Evolutionary conservation across 2,329 filamentous ascomycete species (phyloP).

Genomic region (Fusarium sarcochroum): DNA sequence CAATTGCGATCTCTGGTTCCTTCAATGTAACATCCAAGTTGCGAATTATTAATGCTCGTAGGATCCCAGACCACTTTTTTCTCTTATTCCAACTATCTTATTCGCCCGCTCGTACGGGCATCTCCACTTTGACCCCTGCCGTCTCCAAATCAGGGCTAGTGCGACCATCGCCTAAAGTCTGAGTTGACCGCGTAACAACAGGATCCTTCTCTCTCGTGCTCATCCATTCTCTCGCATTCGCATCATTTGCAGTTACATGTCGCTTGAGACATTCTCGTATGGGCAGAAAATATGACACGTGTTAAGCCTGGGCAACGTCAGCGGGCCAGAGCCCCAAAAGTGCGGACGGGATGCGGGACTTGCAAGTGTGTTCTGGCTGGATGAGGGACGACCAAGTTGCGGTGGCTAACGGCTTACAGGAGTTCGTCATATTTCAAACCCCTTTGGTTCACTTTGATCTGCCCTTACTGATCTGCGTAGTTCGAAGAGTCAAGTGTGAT

Average conservation of each 20-base stretch:
- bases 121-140: not conserved
- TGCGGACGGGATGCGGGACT: slow-evolving; percentile 25
- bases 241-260: not conserved
- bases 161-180: not conserved
- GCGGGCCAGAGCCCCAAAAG: slow-evolving; percentile 13
- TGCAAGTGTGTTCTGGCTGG: slow-evolving; percentile 20
- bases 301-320: slow-evolving; percentile 28
- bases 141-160: not conserved
- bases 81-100: not conserved
- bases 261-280: not conserved
- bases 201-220: not conserved
- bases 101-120: slow-evolving; percentile 21
- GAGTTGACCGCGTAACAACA: not conserved
- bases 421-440: not conserved
- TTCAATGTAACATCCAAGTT: not conserved
- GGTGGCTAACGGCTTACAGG: not conserved
- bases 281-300: slow-evolving; percentile 19
- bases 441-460: fast-evolving
- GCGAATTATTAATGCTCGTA: not conserved
- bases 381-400: fast-evolving
- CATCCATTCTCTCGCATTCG: not conserved
- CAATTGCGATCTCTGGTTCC: not conserved
- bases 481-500: slow-evolving; percentile 33
- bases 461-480: not conserved
- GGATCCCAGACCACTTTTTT: not conserved